Base-by-base conservation (phyloP, 2,329 filamentous ascomycete genomes). In the Pyricularia pennisetigena region DNA sequence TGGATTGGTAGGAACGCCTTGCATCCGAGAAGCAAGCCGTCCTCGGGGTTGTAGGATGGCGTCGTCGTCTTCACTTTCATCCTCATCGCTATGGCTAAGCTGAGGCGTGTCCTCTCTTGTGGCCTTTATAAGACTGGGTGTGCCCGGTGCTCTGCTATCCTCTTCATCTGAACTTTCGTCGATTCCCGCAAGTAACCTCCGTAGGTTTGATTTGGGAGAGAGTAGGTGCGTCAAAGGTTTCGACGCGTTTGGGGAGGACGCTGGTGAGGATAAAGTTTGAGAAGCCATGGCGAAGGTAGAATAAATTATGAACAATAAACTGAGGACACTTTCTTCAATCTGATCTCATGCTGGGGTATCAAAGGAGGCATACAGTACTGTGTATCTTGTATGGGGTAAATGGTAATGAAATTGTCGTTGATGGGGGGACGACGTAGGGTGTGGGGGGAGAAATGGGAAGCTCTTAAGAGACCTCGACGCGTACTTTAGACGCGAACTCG, bases 21-120 rank as follows among this genome's bases (percentile, higher is more conserved):
- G 83, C 83, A 93, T 87, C 67, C 86, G 82, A 20, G 89, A 83
- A 14, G 89, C 89, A 72, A 92, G 81, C 67, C 85, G 84, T 28
- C 89, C 89, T 68, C 84, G 83, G 0, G 90, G 90, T 63, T 81
- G 80, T 2, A 83, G 77, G 65, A 84, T 79, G 14, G 81, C 80
- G 41, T 83, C 80, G n/a, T 83, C 82, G n/a, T 83, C 81, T 0
- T 79, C 77, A 4, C 83, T 80, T 0, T 76, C 73, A 61, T 74
- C 73, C 28, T 70, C 69, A 69, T 69, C 68, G 69, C 68, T 24
- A 70, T 70, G 41, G 69, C 69, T 66, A 14, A 69, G 28, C 28
- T 66, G 23, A 20, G 59, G 59, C 14, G 59, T 62, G 10, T 4
- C 59, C 5, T 62, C 24, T 20, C 26, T 26, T 28, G 59, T 26